Evolutionary conservation across 306 rosid species (phyloP).

Genomic region (Arachis hypogaea): DNA sequence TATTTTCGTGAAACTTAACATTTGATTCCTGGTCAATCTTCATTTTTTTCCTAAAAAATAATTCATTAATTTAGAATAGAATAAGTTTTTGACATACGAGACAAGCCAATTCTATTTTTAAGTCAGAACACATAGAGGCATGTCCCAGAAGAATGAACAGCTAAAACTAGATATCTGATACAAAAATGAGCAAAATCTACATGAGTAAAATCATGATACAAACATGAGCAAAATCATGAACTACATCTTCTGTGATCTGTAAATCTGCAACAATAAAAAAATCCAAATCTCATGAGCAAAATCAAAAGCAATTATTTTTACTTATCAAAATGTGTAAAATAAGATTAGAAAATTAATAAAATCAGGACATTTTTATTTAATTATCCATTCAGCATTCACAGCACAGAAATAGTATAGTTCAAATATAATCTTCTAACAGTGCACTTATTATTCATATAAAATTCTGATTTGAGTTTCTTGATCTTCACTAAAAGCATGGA

Average conservation of each 20-base stretch:
- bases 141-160: conserved; percentile 8
- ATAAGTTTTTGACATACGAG: not conserved
- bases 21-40: conserved; percentile 15
- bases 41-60: conserved; percentile 50
- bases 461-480: conserved; percentile 69
- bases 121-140: conserved; percentile 13
- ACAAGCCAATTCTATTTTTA: conserved; percentile 3
- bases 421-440: conserved; percentile 32
- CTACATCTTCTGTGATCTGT: conserved; percentile 83
- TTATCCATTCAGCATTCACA: conserved; percentile 16
- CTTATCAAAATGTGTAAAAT: not conserved
- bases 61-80: conserved; percentile 5
- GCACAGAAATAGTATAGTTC: conserved; percentile 15
- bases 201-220: conserved; percentile 42
- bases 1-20: conserved; percentile 42
- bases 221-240: conserved; percentile 49
- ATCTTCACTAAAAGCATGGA: conserved; percentile 66
- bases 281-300: conserved; percentile 25
- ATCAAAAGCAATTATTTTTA: not conserved
- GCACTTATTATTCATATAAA: conserved; percentile 81
- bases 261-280: conserved; percentile 54
- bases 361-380: conserved; percentile 10
- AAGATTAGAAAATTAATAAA: conserved; percentile 17
- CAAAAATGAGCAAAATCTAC: conserved; percentile 38
- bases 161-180: conserved; percentile 2